Conservation (phyloP, 192 early-diverging fungal species). For the Mortierella alpina region DNA sequence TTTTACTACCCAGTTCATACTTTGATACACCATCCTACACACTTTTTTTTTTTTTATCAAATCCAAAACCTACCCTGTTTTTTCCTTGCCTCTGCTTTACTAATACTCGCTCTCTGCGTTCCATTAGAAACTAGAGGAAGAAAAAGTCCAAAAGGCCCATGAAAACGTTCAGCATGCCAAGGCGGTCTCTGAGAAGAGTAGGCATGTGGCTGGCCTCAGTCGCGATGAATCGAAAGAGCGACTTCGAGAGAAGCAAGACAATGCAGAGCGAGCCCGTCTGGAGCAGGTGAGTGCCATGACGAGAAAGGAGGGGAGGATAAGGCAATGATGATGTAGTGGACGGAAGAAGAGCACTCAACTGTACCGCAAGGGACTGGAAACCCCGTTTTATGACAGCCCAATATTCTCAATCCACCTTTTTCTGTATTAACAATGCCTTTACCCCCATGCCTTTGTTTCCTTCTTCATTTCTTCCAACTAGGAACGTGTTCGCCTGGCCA, state of each 20-base stretch:
- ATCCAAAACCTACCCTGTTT: background rate
- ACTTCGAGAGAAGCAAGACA: slow-evolving; percentile 49
- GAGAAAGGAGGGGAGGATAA: background rate
- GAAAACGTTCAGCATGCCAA: slow-evolving; percentile 49
- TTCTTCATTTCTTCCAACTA: slow-evolving; percentile 7
- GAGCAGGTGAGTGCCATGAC: slow-evolving; percentile 30
- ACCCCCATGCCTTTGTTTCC: background rate
- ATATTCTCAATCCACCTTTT: background rate
- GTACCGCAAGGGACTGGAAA: background rate
- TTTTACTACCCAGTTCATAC: too few relatives aligned
- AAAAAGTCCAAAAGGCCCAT: slow-evolving; percentile 46
- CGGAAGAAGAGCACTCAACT: background rate
- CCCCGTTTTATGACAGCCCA: background rate
- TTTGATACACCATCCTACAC: too few relatives aligned
- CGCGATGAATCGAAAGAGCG: slow-evolving; percentile 39
- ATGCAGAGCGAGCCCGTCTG: slow-evolving; percentile 37
- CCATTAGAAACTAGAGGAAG: slow-evolving; percentile 40
- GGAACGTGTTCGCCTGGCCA: slow-evolving; percentile 42
- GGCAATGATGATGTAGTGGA: background rate
- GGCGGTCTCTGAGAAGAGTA: slow-evolving; percentile 36
- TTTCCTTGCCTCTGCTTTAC: background rate
- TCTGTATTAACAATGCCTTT: background rate
- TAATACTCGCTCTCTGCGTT: background rate
- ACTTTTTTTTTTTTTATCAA: slow-evolving; percentile 6
- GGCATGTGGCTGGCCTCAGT: slow-evolving; percentile 24